A percentile compares a stretch with the other conserved stretches of the same genome.
These are phyloP conservation scores for Leishmania aethiopica DNA, from an alignment of 208 protist species.

Conservation along the genomic window DNA sequence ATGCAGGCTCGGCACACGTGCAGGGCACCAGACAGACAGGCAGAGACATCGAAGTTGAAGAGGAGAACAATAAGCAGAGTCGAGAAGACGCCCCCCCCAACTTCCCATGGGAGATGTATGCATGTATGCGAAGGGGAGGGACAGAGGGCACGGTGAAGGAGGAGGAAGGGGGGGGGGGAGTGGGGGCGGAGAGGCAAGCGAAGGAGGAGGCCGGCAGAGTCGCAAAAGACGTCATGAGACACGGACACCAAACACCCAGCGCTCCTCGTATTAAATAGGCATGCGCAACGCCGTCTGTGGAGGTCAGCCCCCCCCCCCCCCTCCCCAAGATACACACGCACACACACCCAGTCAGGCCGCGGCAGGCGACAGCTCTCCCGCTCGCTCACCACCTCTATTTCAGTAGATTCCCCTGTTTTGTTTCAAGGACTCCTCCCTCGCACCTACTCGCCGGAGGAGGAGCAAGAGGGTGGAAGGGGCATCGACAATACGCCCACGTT, in stretches of 20 bases:
- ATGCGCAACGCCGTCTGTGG: background rate
- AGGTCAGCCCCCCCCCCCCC: background rate
- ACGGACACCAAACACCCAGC: background rate
- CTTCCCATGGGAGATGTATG: too few species aligned
- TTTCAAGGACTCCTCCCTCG: background rate
- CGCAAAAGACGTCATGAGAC: background rate
- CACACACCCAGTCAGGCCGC: background rate
- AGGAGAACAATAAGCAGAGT: too few species aligned
- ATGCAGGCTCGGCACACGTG: background rate
- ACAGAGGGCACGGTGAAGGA: background rate
- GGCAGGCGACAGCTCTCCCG: background rate
- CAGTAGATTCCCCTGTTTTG: background rate
- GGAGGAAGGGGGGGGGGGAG: too few species aligned
- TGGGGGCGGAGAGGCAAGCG: background rate
- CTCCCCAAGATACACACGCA: background rate
- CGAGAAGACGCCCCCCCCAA: too few species aligned
- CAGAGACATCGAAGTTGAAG: too few species aligned
- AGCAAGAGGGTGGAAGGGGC: background rate
- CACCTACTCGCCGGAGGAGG: background rate
- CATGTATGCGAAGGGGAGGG: background rate
- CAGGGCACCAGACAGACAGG: too few species aligned
- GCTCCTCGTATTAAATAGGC: background rate
- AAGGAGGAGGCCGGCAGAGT: background rate
- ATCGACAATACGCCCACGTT: background rate
- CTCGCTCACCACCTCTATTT: background rate